phyloP scores from a whole-genome alignment of 2,329 filamentous ascomycete species.

The Phoma sp. region DNA sequence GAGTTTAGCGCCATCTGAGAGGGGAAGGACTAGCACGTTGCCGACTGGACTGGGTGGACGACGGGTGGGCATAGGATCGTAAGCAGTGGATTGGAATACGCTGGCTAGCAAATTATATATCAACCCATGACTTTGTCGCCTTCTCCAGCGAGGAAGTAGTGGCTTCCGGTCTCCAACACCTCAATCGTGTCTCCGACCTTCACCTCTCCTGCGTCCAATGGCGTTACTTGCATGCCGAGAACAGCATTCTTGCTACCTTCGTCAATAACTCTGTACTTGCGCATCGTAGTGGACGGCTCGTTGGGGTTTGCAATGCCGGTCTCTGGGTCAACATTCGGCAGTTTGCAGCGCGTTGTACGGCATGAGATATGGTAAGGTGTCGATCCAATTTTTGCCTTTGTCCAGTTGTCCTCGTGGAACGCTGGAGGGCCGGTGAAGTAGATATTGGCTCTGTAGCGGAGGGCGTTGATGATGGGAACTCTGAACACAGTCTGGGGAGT shows the following conservation, averaged over 20 bases:
- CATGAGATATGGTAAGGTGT: slow-evolving; percentile 63
- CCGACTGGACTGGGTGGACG: too few relatives aligned
- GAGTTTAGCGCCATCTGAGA: background rate
- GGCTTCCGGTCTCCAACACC: slow-evolving; percentile 42
- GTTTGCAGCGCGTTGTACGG: slow-evolving; percentile 72
- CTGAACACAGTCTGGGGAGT: slow-evolving; percentile 37
- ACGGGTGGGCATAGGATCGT: too few relatives aligned
- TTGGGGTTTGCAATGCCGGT: slow-evolving; percentile 63
- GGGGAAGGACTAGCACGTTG: too few relatives aligned
- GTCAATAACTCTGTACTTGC: slow-evolving; percentile 67
- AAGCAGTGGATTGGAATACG: too few relatives aligned
- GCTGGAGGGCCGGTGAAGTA: slow-evolving; percentile 69
- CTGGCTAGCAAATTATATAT: too few relatives aligned
- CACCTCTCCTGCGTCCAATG: slow-evolving; percentile 47
- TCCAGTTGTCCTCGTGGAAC: slow-evolving; percentile 77
- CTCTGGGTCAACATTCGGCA: slow-evolving; percentile 73
- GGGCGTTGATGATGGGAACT: slow-evolving; percentile 61
- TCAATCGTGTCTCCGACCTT: slow-evolving; percentile 45
- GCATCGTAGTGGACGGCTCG: slow-evolving; percentile 67
- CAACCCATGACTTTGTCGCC: slow-evolving; percentile 14
- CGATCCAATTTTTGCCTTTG: slow-evolving; percentile 58
- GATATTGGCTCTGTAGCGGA: slow-evolving; percentile 76
- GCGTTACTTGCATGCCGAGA: slow-evolving; percentile 72
- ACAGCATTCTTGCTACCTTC: slow-evolving; percentile 66
- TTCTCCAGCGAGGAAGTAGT: slow-evolving; percentile 34